Conservation (phyloP, 2,329 filamentous ascomycete species). For the Fusarium chaquense region DNA sequence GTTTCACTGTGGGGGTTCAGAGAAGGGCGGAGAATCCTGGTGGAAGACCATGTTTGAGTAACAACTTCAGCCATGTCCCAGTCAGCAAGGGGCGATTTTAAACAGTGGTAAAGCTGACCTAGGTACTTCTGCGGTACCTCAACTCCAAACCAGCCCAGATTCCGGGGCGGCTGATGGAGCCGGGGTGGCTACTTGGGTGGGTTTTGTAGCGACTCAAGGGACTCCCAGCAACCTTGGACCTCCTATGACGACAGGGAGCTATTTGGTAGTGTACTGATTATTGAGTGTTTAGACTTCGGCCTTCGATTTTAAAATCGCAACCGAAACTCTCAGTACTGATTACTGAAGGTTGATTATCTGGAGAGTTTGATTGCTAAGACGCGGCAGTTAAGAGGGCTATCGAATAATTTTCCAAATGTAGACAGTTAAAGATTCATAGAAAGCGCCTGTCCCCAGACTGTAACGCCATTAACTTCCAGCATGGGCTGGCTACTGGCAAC, state of each 20-base stretch:
- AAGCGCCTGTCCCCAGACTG: neutral
- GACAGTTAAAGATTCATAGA: neutral
- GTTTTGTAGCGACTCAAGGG: neutral
- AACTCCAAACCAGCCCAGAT: slow-evolving; percentile 9
- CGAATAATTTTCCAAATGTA: neutral
- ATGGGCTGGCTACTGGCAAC: neutral
- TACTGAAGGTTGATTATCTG: neutral
- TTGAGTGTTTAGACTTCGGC: neutral
- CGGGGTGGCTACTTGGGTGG: slow-evolving; percentile 14
- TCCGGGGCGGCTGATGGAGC: slow-evolving; percentile 31
- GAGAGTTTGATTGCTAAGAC: neutral
- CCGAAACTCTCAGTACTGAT: neutral
- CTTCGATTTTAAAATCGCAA: too few species aligned
- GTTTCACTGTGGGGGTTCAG: neutral
- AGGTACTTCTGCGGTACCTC: slow-evolving; percentile 33
- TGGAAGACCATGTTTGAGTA: slow-evolving; percentile 4
- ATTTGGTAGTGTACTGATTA: slow-evolving; percentile 1
- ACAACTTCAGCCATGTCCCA: neutral
- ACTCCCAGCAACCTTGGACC: slow-evolving; percentile 1
- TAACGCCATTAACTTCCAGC: neutral
- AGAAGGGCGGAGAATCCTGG: slow-evolving; percentile 33
- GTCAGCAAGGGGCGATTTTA: slow-evolving; percentile 12
- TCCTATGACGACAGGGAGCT: slow-evolving; percentile 16
- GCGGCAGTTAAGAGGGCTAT: neutral
- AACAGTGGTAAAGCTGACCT: neutral